Evolutionary conservation across 192 early-diverging fungal genomes (phyloP).

Genomic region (Coemansia sp.): DNA sequence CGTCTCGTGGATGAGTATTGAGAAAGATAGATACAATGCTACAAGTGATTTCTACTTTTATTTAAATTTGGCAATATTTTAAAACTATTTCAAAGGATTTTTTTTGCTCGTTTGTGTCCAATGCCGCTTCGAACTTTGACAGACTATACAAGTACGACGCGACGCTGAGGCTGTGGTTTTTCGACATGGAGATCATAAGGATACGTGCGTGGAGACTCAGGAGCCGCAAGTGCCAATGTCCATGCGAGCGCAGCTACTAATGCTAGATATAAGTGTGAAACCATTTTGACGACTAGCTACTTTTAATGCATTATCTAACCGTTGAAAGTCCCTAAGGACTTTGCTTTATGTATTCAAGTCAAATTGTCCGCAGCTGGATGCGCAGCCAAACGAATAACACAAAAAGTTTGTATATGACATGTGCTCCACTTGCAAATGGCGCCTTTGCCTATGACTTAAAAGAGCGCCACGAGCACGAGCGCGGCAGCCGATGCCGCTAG

Average conservation of each 20-base stretch:
- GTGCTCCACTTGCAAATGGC: background rate
- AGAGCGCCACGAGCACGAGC: slow-evolving; percentile 1
- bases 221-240: background rate
- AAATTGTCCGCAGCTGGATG: background rate
- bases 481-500: slow-evolving; percentile 1
- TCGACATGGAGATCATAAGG: slow-evolving; percentile 42
- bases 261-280: background rate
- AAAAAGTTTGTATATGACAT: background rate
- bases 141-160: slow-evolving; percentile 17
- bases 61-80: background rate
- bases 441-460: slow-evolving; percentile 5
- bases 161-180: slow-evolving; percentile 29
- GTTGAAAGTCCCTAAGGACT: background rate
- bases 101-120: too few relatives aligned
- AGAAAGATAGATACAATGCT: background rate
- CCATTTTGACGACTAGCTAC: background rate
- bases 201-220: slow-evolving; percentile 23
- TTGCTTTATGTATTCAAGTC: background rate
- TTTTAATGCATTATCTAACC: background rate
- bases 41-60: background rate
- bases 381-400: background rate
- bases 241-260: background rate
- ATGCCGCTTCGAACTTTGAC: background rate
- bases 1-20: slow-evolving; percentile 42
- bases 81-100: too few relatives aligned